A percentile compares a stretch with the other conserved stretches of the same genome.
phyloP scores from a whole-genome alignment of 495 filamentous ascomycete species.

The Aspergillus incahuasiensis region DNA sequence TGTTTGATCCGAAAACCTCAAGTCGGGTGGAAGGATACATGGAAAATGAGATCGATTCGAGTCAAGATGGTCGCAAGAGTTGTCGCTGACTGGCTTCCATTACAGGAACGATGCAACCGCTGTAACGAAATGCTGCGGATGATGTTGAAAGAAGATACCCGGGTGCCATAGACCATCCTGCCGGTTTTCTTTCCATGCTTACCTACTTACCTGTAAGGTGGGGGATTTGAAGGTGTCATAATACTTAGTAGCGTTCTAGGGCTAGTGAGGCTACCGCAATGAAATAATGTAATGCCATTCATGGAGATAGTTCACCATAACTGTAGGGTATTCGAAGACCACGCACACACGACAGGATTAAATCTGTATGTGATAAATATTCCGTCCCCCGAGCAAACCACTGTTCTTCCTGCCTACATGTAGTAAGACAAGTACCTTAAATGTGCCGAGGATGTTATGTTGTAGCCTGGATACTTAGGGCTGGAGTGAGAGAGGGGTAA shows the following conservation, averaged over 20 bases:
- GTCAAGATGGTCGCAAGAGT: neutral
- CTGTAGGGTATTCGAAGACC: no score
- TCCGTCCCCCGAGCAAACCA: no score
- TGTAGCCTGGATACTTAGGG: neutral
- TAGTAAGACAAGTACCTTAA: no score
- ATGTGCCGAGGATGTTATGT: no score
- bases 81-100: neutral
- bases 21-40: no score
- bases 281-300: neutral
- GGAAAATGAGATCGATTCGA: no score
- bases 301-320: neutral
- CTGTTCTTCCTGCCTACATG: no score
- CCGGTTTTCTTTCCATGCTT: neutral
- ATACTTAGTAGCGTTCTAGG: neutral
- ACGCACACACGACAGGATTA: no score
- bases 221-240: neutral
- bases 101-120: constrained; percentile 31
- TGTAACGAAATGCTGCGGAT: constrained; percentile 35
- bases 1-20: no score
- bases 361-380: no score
- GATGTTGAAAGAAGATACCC: neutral
- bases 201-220: neutral
- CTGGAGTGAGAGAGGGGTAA: neutral
- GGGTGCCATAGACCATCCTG: neutral
- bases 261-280: no score